phyloP scores from a whole-genome alignment of 129 eudicot genomes.

The Silybum marianum region DNA sequence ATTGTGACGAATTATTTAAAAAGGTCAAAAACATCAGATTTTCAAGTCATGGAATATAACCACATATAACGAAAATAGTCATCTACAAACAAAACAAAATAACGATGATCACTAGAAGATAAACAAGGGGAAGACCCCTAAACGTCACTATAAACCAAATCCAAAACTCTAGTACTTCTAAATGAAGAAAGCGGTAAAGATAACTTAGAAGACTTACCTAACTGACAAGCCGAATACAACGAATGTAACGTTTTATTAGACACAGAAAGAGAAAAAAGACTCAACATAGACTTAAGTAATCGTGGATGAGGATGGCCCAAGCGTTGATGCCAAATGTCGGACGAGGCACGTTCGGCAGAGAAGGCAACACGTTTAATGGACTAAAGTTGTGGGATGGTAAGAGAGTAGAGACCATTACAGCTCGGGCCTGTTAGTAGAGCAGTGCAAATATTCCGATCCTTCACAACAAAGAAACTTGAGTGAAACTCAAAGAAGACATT shows the following conservation, averaged over 20 bases:
- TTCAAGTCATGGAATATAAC: background rate
- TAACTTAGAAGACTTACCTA: background rate
- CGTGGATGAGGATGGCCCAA: too few relatives aligned
- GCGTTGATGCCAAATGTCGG: too few relatives aligned
- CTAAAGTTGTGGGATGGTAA: too few relatives aligned
- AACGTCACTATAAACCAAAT: too few relatives aligned
- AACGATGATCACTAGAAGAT: too few relatives aligned
- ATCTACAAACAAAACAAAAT: background rate
- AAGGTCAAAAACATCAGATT: background rate
- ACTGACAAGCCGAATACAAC: background rate
- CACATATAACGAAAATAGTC: constrained; percentile 5
- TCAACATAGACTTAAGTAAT: background rate
- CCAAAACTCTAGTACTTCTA: background rate
- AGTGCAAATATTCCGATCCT: too few relatives aligned
- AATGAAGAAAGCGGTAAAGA: background rate
- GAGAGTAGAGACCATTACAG: too few relatives aligned
- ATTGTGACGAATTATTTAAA: background rate
- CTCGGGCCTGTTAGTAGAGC: too few relatives aligned
- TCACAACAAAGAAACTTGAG: too few relatives aligned
- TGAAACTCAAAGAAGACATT: too few relatives aligned
- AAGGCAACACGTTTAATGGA: too few relatives aligned
- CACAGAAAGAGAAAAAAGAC: background rate
- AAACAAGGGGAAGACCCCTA: background rate
- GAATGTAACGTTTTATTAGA: background rate
- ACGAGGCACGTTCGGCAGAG: too few relatives aligned